These are phyloP conservation scores for Cutaneotrichosporon sp. DNA, from an alignment of 1,284 basidiomycete species.

Conservation along the genomic window DNA sequence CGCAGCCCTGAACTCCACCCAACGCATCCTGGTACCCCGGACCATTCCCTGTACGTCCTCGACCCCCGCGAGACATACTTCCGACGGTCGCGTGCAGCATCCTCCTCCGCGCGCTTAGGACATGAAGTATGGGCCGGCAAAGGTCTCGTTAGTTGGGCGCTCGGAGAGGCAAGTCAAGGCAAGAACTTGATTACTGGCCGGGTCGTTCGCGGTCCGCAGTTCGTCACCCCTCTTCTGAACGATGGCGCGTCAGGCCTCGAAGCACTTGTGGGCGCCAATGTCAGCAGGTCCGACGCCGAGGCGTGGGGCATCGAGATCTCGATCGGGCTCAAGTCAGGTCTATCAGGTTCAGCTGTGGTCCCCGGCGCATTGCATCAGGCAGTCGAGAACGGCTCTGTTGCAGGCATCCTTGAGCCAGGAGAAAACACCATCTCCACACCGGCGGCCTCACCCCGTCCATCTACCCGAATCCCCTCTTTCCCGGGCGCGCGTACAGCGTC, in stretches of 20 bases:
- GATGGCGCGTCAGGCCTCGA: constrained; percentile 29
- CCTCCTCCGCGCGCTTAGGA: constrained; percentile 7
- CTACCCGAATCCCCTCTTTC: constrained; percentile 6
- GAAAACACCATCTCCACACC: neutral
- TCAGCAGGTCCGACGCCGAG: neutral
- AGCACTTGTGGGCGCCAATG: constrained; percentile 25
- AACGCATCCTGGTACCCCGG: constrained; percentile 24
- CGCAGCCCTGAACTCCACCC: constrained; percentile 44
- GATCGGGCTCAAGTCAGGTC: constrained; percentile 30
- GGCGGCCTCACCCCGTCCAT: constrained; percentile 2
- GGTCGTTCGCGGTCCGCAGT: constrained; percentile 19
- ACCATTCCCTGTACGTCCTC: constrained; percentile 43
- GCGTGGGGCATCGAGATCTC: constrained; percentile 43
- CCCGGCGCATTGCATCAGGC: constrained; percentile 15
- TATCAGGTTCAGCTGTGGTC: neutral
- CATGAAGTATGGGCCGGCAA: constrained; percentile 45
- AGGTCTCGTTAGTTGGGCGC: constrained; percentile 40
- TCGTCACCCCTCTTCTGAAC: neutral
- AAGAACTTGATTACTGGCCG: constrained; percentile 45
- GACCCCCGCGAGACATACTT: constrained; percentile 45
- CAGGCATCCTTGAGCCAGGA: neutral
- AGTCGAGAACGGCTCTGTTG: constrained; percentile 10
- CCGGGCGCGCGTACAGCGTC: constrained; percentile 1
- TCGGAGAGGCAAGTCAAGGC: constrained; percentile 37
- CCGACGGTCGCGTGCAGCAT: constrained; percentile 27